Evolutionary conservation across 2,329 filamentous ascomycete species (phyloP), one percentile per base, ranked within the genome.

Genomic region (Zasmidium cellare): DNA sequence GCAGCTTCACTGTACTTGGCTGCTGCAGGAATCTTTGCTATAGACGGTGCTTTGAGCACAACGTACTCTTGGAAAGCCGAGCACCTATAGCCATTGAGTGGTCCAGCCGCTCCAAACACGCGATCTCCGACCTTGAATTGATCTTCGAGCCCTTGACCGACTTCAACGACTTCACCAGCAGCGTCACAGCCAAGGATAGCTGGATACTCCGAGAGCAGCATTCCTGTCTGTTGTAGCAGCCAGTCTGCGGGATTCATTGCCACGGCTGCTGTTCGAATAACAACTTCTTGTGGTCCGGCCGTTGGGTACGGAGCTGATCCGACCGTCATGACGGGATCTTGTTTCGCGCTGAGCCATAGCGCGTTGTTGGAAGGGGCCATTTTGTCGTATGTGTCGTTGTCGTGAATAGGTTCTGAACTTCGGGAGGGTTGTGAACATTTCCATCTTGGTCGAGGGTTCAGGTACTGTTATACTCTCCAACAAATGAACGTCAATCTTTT

Each of bases 171-270:
- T 18, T 56, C 58, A 19, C 69, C 69, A 3, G 69, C 60, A 16
- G 65, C 53, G 25, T 71, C 69, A 11, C 53, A 47, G 35, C 69
- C 68, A 9, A 67, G 51, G 52, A 75, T 63, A 38, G 60, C 53
- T 6, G 74, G 72, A 35, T 66, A 68, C n/a, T 60, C 57, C 3
- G 58, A 18, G 52, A 51, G 48, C 47, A 69, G 23, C 57, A 67
- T 12, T 41, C 65, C 68, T 45, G 57, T 22, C 45, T 50, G 56
- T 62, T 76, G 72, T 19, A 76, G 67, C 11, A 65, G 65, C 46
- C 64, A 71, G 58, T 80, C 77, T 7, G 71, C 61, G 3, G 74
- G 73, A 55, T 77, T 76, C 51, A 78, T 69, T 5, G 74, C 75
- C 9, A 74, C 64, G 16, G 74, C 75, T 19, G 58, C 55, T 38